phyloP scores from a whole-genome alignment of 495 filamentous ascomycete species.

The Talaromyces adpressus region DNA sequence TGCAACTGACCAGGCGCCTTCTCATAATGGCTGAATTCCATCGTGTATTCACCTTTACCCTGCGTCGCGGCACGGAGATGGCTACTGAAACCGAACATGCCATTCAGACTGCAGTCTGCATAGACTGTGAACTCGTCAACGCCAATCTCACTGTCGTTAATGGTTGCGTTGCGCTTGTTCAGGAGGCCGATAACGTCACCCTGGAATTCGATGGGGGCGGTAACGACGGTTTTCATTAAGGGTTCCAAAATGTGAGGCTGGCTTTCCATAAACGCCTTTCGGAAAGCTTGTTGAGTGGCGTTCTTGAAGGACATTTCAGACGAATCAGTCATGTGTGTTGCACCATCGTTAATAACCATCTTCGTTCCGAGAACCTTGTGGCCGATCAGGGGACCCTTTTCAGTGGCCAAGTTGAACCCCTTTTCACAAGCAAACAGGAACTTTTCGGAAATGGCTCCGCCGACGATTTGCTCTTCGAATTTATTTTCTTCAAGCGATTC shows the following conservation, averaged over 20 bases:
- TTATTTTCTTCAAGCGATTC: constrained; percentile 62
- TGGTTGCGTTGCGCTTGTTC: constrained; percentile 94
- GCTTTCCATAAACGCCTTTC: constrained; percentile 79
- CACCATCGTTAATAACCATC: constrained; percentile 96
- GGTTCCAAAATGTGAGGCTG: constrained; percentile 83
- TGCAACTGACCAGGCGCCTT: constrained; percentile 83
- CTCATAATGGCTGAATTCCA: constrained; percentile 98
- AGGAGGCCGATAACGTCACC: constrained; percentile 88
- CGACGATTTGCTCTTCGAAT: constrained; percentile 81
- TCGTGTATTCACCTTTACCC: constrained; percentile 97
- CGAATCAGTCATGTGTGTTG: constrained; percentile 96
- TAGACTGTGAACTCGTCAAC: constrained; percentile 92
- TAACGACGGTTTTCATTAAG: constrained; percentile 96
- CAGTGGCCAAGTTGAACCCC: constrained; percentile 79
- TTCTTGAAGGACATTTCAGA: constrained; percentile 98
- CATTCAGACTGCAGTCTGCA: constrained; percentile 87
- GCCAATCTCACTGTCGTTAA: constrained; percentile 93
- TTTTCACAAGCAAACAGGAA: constrained; percentile 94
- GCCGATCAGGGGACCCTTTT: constrained; percentile 86
- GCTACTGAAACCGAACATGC: constrained; percentile 94
- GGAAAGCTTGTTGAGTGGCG: constrained; percentile 94
- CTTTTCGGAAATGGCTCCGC: constrained; percentile 92
- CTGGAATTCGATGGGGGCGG: constrained; percentile 95
- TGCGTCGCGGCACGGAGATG: constrained; percentile 90
- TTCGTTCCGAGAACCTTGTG: constrained; percentile 83